Evolutionary conservation across 306 rosid genomes (phyloP).

Genomic region (Acmispon strigosus): DNA sequence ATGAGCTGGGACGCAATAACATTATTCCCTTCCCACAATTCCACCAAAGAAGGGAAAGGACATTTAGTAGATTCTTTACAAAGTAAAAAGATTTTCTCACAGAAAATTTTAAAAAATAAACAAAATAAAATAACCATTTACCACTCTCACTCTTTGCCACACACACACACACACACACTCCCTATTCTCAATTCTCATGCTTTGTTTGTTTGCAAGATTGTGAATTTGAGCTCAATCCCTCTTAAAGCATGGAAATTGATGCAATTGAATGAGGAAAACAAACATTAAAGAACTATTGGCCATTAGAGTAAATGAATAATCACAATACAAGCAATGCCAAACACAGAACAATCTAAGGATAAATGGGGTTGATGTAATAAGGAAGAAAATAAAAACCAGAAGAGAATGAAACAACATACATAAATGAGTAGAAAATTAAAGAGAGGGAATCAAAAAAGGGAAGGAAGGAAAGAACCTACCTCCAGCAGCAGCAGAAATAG

Average conservation of each 20-base stretch:
- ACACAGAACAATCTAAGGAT: not conserved
- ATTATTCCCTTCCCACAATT: not conserved
- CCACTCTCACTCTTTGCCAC: not conserved
- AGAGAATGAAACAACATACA: not conserved
- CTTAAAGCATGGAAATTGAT: too few species aligned
- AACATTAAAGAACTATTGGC: not conserved
- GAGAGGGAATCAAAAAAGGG: not conserved
- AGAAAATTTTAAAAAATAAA: not conserved
- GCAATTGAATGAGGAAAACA: not conserved
- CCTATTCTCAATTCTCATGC: too few species aligned
- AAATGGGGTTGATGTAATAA: not conserved
- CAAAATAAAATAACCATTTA: not conserved
- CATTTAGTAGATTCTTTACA: conserved; percentile 5
- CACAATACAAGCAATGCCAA: not conserved
- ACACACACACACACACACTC: too few species aligned
- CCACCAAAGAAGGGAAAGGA: conserved; percentile 25
- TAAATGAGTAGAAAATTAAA: not conserved
- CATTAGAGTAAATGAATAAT: not conserved
- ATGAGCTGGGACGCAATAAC: conserved; percentile 35
- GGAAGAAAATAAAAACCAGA: not conserved
- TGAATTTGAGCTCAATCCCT: too few species aligned
- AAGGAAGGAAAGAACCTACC: conserved; percentile 30
- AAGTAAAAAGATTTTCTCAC: conserved; percentile 5
- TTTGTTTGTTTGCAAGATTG: too few species aligned
- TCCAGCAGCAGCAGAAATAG: conserved; percentile 47